Evolutionary conservation across 345 rosid genomes (phyloP), one percentile per base, ranked within the genome.

Genomic region (Kandelia obovata): DNA sequence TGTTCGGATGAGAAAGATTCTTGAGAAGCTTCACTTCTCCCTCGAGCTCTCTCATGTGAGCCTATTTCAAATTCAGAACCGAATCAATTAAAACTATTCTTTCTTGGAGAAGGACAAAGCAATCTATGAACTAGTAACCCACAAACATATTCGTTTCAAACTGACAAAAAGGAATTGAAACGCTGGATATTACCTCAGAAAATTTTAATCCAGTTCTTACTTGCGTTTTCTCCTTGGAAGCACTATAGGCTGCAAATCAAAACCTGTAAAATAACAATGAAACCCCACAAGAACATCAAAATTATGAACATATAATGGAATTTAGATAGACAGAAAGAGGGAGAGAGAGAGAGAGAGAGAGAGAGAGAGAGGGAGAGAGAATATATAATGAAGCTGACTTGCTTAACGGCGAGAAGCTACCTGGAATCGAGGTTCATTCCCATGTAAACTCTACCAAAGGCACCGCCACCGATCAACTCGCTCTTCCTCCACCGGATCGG

Each of bases 161-260:
- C 23, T 52, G 34, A 32, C 53, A 17, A 34, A 35, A 34, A 4
- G 11, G 35, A 66, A 11, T 31, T 35, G 43, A 17, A 25, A 49
- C 35, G 11, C 17, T 34, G 20, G 43, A 55, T 49, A 1, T 13
- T 16, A 43, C n/a, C 16, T 1, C 21, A 69, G 53, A 49, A 49
- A 13, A 39, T 47, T 27, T 32, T 52, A 60, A 62, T 16, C 7
- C 30, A 64, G 30, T 39, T 8, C 31, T 59, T 62, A 84, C 96
- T 85, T 83, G 89, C 16, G 90, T 86, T 79, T 86, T 87, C 86
- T 89, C 91, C 78, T 83, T 86, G 6, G 92, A 85, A 64, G 83
- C 88, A 79, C 84, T 86, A 70, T 66, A 82, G 0, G 86, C 80
- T 43, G 87, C 88, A 21, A 51, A 87, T 83, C 77, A 77, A 79